A percentile compares a stretch with the other conserved stretches of the same genome.
These are phyloP conservation scores for Fusarium sulawesiense DNA, from an alignment of 2,329 filamentous ascomycete species.

Conservation along the genomic window DNA sequence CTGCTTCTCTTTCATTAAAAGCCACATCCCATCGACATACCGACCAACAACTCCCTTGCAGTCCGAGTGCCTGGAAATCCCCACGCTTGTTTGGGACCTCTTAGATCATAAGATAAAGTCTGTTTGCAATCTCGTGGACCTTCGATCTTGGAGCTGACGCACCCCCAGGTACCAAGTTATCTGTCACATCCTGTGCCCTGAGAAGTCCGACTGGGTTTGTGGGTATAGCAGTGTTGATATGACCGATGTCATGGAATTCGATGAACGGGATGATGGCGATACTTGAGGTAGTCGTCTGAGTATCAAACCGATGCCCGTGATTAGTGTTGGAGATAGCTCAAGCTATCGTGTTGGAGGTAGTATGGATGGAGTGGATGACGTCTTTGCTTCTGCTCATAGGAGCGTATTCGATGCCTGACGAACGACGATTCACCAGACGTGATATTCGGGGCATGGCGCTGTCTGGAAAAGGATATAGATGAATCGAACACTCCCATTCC, in stretches of 20 bases:
- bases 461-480: conserved; percentile 37
- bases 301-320: not conserved
- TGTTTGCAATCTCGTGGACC: not conserved
- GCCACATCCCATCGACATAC: conserved; percentile 2
- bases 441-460: not conserved
- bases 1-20: conserved; percentile 8
- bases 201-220: not conserved
- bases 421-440: not conserved
- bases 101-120: conserved; percentile 24
- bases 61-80: conserved; percentile 21
- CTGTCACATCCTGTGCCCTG: conserved; percentile 7
- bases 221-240: conserved; percentile 11
- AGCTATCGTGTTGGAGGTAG: not conserved
- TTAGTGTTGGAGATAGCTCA: not conserved
- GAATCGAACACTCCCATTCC: conserved; percentile 34
- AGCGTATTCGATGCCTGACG: not conserved
- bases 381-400: not conserved
- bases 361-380: not conserved
- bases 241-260: conserved; percentile 16
- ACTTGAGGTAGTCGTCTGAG: not conserved
- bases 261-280: conserved; percentile 15
- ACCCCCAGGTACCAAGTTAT: conserved; percentile 13
- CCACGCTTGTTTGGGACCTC: conserved; percentile 22
- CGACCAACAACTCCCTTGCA: conserved; percentile 19
- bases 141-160: conserved; percentile 5